Evolutionary conservation across 2,329 filamentous ascomycete species (phyloP), one percentile per base, ranked within the genome.

Genomic region (Penicillium paneum): DNA sequence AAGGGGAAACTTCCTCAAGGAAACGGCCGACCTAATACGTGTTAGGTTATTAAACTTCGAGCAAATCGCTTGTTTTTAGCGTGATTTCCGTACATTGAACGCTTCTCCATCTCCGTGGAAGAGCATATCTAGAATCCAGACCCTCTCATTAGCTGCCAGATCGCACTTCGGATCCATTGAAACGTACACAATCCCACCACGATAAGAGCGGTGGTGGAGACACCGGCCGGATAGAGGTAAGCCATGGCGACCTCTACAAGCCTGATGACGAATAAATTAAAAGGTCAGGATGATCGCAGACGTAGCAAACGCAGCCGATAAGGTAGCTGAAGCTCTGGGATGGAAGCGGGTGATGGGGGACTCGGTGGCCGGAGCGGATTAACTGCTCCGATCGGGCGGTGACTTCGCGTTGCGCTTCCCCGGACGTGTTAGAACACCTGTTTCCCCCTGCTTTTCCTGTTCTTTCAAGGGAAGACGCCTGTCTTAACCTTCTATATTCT

Each of bases 71-170:
- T 24, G 32, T 21, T 34, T n/a, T 49, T 39, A 31, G 46, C 17
- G n/a, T 26, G 28, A 38, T 26, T 28, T 47, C 70, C 84, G 59
- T 83, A 91, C 90, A 78, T 99, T 96, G 79, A 99, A 99, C 56
- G 88, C 81, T 82, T 99, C 93, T 72, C 95, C 94, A 74, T 90
- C 91, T 71, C 91, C 91, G 70, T 94, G 95, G 74, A 99, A 97
- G 74, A 99, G 90, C 91, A 99, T 95, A 78, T 99, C 94, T 99
- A 63, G 38, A 57, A 50, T 44, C 17, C 41, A 35, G 60, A 49
- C 52, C 56, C 54, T 45, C 51, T 49, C 51, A 57, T 64, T 61
- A 67, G 64, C 58, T 54, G 39, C 49, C 55, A 58, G 44, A 53
- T 59, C 52, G 29, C 49, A 53, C 46, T 43, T 53, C 21, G 56